Conservation (phyloP, 108 stramenopile species). For the Parietichytrium sp. region DNA sequence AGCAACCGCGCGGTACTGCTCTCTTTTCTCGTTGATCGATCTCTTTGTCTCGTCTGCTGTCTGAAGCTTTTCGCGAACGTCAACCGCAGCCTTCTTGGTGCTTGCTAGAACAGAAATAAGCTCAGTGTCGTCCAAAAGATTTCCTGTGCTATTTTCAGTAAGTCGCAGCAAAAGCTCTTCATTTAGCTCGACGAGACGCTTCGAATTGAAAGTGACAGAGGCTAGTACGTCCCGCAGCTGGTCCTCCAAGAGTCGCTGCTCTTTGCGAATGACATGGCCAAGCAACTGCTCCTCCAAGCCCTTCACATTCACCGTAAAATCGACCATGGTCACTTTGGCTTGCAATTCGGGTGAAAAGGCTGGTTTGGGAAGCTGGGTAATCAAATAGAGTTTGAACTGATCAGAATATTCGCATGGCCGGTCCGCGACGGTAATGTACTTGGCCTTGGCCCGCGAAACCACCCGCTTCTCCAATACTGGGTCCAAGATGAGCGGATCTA, state of each 20-base stretch:
- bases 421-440: conserved; percentile 53
- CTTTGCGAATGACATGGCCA: conserved; percentile 57
- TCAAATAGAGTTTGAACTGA: conserved; percentile 59
- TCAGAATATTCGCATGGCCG: conserved; percentile 53
- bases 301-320: conserved; percentile 59
- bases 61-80: conserved; percentile 56
- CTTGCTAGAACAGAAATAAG: conserved; percentile 52
- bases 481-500: conserved; percentile 59
- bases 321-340: conserved; percentile 56
- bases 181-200: conserved; percentile 48
- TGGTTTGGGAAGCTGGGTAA: conserved; percentile 64
- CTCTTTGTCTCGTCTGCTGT: conserved; percentile 53
- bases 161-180: conserved; percentile 52
- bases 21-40: conserved; percentile 57
- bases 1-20: conserved; percentile 62
- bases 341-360: conserved; percentile 56
- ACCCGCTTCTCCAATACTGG: conserved; percentile 56
- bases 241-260: conserved; percentile 58
- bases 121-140: conserved; percentile 60
- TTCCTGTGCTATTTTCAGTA: conserved; percentile 53
- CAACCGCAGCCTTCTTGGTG: conserved; percentile 55
- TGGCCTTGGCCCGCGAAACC: conserved; percentile 46
- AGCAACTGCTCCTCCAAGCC: conserved; percentile 62
- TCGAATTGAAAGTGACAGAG: conserved; percentile 54
- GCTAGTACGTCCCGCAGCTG: conserved; percentile 52